A percentile compares a stretch with the other conserved stretches of the same genome.
Evolutionary conservation across 2,329 filamentous ascomycete species (phyloP).

Genomic region (Ophiostoma angusticollis): DNA sequence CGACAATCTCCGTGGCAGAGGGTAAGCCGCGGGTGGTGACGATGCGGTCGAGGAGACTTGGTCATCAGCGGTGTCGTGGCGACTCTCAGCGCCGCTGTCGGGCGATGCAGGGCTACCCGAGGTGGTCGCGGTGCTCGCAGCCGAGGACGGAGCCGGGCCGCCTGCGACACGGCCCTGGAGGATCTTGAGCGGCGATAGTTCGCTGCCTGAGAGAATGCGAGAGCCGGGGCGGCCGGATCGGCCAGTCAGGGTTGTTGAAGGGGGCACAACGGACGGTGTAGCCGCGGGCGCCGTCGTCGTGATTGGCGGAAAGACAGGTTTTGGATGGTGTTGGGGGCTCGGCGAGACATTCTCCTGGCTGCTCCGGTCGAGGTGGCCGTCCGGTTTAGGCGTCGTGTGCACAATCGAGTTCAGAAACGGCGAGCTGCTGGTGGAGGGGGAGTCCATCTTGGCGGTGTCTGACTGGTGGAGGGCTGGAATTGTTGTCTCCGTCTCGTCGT

Average conservation of each 20-base stretch:
- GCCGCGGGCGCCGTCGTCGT: neutral
- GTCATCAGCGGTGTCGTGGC: slow-evolving; percentile 9
- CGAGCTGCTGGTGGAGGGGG: slow-evolving; percentile 18
- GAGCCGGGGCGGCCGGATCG: slow-evolving; percentile 19
- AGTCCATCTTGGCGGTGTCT: slow-evolving; percentile 9
- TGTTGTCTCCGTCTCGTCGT: neutral
- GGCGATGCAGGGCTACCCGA: slow-evolving; percentile 11
- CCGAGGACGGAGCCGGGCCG: slow-evolving; percentile 1
- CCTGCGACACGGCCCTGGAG: slow-evolving; percentile 21
- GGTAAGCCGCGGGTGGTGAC: slow-evolving; percentile 13
- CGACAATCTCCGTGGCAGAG: slow-evolving; percentile 6
- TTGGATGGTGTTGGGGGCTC: slow-evolving; percentile 12
- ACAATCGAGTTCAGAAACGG: slow-evolving; percentile 19
- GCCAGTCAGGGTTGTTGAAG: slow-evolving; percentile 29
- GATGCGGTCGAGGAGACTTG: slow-evolving; percentile 7
- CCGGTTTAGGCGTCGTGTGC: neutral
- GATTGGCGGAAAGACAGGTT: neutral
- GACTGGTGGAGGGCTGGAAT: slow-evolving; percentile 12
- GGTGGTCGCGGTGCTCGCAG: slow-evolving; percentile 13
- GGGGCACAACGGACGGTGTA: too few relatives aligned
- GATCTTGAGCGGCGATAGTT: slow-evolving; percentile 46
- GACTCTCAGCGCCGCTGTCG: slow-evolving; percentile 12
- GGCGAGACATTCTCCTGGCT: slow-evolving; percentile 32
- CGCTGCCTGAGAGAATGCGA: slow-evolving; percentile 42
- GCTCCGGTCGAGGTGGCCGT: slow-evolving; percentile 4